phyloP scores from a whole-genome alignment of 1,284 basidiomycete genomes.

The Coniferiporia weirii region DNA sequence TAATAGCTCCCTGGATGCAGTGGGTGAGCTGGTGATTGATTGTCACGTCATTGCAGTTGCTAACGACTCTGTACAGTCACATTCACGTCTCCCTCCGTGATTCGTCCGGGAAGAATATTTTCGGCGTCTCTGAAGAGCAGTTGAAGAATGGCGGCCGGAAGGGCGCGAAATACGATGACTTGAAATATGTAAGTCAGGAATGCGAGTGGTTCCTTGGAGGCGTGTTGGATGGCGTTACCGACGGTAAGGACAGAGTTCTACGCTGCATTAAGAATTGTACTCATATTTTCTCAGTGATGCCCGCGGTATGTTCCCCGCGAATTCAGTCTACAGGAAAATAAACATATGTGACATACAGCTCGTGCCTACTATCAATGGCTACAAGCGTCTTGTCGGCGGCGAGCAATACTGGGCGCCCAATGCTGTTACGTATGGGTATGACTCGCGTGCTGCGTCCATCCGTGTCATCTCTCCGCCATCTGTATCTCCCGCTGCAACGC shows the following conservation, averaged over 20 bases:
- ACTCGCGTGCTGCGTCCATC: slow-evolving; percentile 87
- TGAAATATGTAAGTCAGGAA: slow-evolving; percentile 76
- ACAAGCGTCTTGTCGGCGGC: slow-evolving; percentile 94
- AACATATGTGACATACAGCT: slow-evolving; percentile 40
- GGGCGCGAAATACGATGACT: slow-evolving; percentile 74
- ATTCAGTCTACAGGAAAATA: not conserved
- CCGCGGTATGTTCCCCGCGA: slow-evolving; percentile 37
- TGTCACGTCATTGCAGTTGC: not conserved
- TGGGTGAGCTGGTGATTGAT: slow-evolving; percentile 47
- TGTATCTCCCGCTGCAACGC: slow-evolving; percentile 72
- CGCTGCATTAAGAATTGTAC: not conserved
- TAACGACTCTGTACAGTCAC: slow-evolving; percentile 48
- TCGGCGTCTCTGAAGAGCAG: slow-evolving; percentile 64
- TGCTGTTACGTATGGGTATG: slow-evolving; percentile 90
- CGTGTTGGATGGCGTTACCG: slow-evolving; percentile 81
- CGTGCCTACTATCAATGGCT: slow-evolving; percentile 95
- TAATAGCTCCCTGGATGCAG: slow-evolving; percentile 83
- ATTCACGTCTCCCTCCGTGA: slow-evolving; percentile 87
- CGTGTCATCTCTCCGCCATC: slow-evolving; percentile 90
- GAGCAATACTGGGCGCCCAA: slow-evolving; percentile 96
- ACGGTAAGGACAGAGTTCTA: slow-evolving; percentile 49
- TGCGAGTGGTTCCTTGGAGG: slow-evolving; percentile 95
- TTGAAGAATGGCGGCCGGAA: slow-evolving; percentile 55
- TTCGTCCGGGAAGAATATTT: slow-evolving; percentile 67
- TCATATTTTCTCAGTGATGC: slow-evolving; percentile 45